phyloP scores from a whole-genome alignment of 305 asterid genomes.

The Ilex paraguariensis region DNA sequence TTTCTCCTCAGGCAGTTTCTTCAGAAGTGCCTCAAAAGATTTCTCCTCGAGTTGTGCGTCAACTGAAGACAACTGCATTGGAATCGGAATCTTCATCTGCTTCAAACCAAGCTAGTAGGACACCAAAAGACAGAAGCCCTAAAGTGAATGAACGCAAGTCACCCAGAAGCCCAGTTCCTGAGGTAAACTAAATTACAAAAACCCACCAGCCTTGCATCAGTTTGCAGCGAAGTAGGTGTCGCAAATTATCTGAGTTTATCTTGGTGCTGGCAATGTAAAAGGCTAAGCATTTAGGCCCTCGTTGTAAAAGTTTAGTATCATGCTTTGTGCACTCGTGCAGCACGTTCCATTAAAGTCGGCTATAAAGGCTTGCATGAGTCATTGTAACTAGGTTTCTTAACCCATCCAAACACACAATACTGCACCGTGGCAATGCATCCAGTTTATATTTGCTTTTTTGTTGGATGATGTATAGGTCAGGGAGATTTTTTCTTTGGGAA shows the following conservation, averaged over 20 bases:
- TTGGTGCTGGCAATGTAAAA: background rate
- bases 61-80: slow-evolving; percentile 44
- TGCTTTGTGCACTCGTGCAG: background rate
- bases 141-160: slow-evolving; percentile 45
- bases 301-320: background rate
- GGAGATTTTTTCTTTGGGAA: too few relatives aligned
- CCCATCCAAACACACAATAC: too few relatives aligned
- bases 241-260: too few relatives aligned
- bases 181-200: slow-evolving; percentile 32
- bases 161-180: slow-evolving; percentile 53
- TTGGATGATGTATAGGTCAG: too few relatives aligned
- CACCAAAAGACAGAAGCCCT: slow-evolving; percentile 52
- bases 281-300: background rate
- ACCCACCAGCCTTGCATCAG: too few relatives aligned
- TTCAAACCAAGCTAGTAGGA: slow-evolving; percentile 37
- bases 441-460: too few relatives aligned
- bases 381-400: too few relatives aligned
- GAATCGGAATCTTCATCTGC: slow-evolving; percentile 57
- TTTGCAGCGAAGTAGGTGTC: too few relatives aligned
- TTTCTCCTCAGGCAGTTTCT: background rate
- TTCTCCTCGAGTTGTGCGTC: slow-evolving; percentile 64
- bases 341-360: background rate
- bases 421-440: too few relatives aligned
- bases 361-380: too few relatives aligned
- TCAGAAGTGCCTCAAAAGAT: slow-evolving; percentile 42